These are phyloP conservation scores for Eutypa lata DNA, from an alignment of 2,329 filamentous ascomycete genomes.

Conservation along the genomic window DNA sequence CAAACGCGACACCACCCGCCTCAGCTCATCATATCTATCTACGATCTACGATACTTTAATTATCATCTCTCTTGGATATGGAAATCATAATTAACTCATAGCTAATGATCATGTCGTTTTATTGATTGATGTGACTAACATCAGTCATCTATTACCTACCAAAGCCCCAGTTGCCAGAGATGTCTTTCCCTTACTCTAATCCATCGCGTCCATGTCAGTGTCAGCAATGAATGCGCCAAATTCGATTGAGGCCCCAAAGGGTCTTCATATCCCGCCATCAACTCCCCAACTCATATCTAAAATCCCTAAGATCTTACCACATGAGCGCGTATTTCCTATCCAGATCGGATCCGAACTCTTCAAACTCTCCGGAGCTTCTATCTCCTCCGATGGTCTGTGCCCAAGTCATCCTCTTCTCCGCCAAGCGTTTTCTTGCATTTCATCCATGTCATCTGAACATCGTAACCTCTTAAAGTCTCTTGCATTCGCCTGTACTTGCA, in stretches of 20 bases:
- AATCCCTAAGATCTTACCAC: constrained; percentile 60
- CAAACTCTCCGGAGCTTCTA: constrained; percentile 68
- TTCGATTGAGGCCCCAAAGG: constrained; percentile 24
- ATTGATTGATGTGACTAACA: no score
- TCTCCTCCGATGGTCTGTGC: constrained; percentile 67
- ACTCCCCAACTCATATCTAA: constrained; percentile 36
- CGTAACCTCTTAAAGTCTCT: no score
- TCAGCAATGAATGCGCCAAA: constrained; percentile 27
- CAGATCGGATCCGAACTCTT: constrained; percentile 72
- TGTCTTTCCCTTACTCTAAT: background rate
- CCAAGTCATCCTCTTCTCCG: constrained; percentile 3
- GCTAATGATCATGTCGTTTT: no score
- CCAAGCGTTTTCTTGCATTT: constrained; percentile 2
- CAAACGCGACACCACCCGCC: no score
- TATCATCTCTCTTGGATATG: no score
- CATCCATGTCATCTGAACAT: no score
- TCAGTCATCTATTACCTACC: no score
- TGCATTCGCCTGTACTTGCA: no score
- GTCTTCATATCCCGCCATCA: constrained; percentile 26
- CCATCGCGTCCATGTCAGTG: constrained; percentile 1
- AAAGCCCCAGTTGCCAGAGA: background rate
- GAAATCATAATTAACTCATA: no score
- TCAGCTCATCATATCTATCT: background rate
- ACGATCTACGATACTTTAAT: no score
- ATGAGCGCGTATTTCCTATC: constrained; percentile 71